Conservation (phyloP, 2,329 filamentous ascomycete genomes). For the Sporothrix brasiliensis region DNA sequence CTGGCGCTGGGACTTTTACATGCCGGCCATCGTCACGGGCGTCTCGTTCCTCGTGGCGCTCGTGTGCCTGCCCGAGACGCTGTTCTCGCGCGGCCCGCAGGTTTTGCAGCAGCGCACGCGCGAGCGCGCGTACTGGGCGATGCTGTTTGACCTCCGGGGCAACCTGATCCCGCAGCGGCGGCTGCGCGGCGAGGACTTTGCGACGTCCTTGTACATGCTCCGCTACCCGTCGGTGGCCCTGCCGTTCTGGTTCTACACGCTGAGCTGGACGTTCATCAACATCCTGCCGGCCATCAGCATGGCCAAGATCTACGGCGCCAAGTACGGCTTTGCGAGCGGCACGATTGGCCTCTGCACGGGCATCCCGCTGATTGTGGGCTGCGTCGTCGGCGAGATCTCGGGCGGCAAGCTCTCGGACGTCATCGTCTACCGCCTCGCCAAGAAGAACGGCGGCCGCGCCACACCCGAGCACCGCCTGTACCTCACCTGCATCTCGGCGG, state of each 20-base stretch:
- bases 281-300: slow-evolving; percentile 35
- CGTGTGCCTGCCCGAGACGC: slow-evolving; percentile 31
- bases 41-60: slow-evolving; percentile 26
- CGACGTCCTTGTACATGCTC: slow-evolving; percentile 32
- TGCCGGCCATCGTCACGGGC: slow-evolving; percentile 33
- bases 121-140: slow-evolving; percentile 24
- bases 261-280: slow-evolving; percentile 35
- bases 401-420: slow-evolving; percentile 35
- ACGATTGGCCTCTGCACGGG: slow-evolving; percentile 33
- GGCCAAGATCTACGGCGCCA: slow-evolving; percentile 34
- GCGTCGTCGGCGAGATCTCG: slow-evolving; percentile 32
- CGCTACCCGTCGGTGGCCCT: slow-evolving; percentile 33
- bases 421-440: slow-evolving; percentile 28
- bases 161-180: slow-evolving; percentile 31
- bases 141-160: slow-evolving; percentile 25
- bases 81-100: slow-evolving; percentile 30
- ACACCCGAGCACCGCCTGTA: slow-evolving; percentile 34
- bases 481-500: slow-evolving; percentile 29
- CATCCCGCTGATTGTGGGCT: slow-evolving; percentile 34
- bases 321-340: slow-evolving; percentile 31
- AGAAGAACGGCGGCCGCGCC: slow-evolving; percentile 25
- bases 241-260: slow-evolving; percentile 32
- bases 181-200: slow-evolving; percentile 29
- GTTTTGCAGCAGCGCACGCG: slow-evolving; percentile 26
- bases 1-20: slow-evolving; percentile 35